These are phyloP conservation scores for Sedum album DNA, from an alignment of 164 flowering plant species.

Conservation along the genomic window DNA sequence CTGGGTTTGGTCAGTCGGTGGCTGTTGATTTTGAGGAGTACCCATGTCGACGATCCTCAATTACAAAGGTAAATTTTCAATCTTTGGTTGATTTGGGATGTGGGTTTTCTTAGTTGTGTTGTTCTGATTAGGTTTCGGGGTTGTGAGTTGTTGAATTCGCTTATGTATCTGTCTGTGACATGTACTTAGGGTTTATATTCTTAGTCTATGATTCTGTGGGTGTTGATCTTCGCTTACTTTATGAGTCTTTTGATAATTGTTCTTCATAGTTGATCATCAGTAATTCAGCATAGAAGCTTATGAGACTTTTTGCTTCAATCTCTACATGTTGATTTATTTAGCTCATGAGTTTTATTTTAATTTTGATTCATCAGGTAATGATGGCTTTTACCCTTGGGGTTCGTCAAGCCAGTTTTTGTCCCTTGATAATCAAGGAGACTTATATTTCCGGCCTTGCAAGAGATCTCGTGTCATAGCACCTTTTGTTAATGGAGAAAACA, in stretches of 20 bases:
- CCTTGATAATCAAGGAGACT: slow-evolving; percentile 30
- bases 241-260: neutral
- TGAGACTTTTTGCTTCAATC: neutral
- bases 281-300: neutral
- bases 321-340: neutral
- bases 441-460: slow-evolving; percentile 36
- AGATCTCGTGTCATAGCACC: slow-evolving; percentile 43
- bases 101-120: neutral
- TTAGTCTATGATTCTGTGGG: too few relatives aligned
- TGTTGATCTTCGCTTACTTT: neutral
- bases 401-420: slow-evolving; percentile 21
- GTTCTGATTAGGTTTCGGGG: neutral
- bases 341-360: neutral
- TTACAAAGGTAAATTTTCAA: neutral
- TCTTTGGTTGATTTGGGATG: neutral
- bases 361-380: slow-evolving; percentile 32
- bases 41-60: slow-evolving; percentile 3
- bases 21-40: neutral
- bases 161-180: too few relatives aligned
- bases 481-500: slow-evolving; percentile 16
- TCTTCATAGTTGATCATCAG: neutral
- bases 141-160: neutral
- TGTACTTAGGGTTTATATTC: too few relatives aligned
- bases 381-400: slow-evolving; percentile 14
- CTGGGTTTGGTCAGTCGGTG: too few relatives aligned